Base-by-base conservation (phyloP, 2,329 filamentous ascomycete genomes). In the Scolecobasidium constrictum region DNA sequence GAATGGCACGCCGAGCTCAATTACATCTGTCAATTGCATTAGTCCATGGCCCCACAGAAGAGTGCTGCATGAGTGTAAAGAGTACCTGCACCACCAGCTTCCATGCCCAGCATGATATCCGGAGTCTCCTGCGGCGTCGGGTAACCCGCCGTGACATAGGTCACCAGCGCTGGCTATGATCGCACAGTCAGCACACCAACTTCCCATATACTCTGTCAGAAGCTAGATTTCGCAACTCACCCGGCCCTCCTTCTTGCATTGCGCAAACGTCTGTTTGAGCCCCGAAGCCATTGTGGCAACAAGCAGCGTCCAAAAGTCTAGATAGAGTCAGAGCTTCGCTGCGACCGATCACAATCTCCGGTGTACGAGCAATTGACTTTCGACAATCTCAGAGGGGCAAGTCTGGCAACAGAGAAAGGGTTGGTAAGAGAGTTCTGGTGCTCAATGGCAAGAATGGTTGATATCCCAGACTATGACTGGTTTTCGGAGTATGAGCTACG, bases 1-100 rank as follows among this genome's bases (percentile, higher is more conserved):
- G 68, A 98, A 98, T 41, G 92, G 92, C 44, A 94, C 80, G 49
- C 90, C 92, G 52, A 98, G 78, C 65, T 98, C 92, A 56, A 98
- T 93, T 47, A 98, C 71, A 63, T 98, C 92, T 86, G 52, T 20
- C 15, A 6, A 16, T 7, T 9, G 11, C 17, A 11, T 11, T 22
- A 16, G 35, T 31, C 26, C n/a, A n/a, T n/a, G n/a, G n/a, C n/a
- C n/a, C n/a, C n/a, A n/a, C n/a, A n/a, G n/a, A n/a, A n/a, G n/a
- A n/a, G n/a, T n/a, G n/a, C n/a, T n/a, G n/a, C n/a, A n/a, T n/a
- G n/a, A n/a, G n/a, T n/a, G n/a, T n/a, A n/a, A 31, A 9, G 26
- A 7, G 26, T 69, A 92, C 86, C 86, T 55, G 90, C 81, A 52
- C 92, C 92, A 57, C 92, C 92, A 60, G 81, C 86, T 67, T 98